Percentiles rank a stretch among this genome's conserved stretches.
These are phyloP conservation scores for Heracleum sosnowskyi DNA, from an alignment of 129 eudicot species.

Conservation along the genomic window DNA sequence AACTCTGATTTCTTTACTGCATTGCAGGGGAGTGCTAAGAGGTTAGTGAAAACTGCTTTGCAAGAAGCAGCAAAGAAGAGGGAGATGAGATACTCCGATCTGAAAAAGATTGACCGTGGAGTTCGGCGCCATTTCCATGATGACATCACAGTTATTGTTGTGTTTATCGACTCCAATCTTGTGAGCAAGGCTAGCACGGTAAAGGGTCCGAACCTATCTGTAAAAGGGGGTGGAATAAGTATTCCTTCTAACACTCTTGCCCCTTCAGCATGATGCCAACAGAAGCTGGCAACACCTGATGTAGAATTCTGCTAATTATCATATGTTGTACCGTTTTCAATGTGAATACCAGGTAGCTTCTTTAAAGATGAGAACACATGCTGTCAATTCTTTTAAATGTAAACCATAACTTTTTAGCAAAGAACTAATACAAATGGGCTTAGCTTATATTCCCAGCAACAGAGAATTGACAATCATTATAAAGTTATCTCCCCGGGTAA, in stretches of 20 bases:
- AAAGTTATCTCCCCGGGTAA: slow-evolving; percentile 11
- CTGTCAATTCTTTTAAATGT: slow-evolving; percentile 31
- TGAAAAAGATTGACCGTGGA: slow-evolving; percentile 85
- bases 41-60: slow-evolving; percentile 69
- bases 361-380: slow-evolving; percentile 2
- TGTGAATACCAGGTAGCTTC: slow-evolving; percentile 38
- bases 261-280: slow-evolving; percentile 34
- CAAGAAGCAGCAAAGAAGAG: slow-evolving; percentile 86
- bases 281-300: slow-evolving; percentile 24
- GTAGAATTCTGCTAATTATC: slow-evolving; percentile 14
- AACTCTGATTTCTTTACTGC: not conserved
- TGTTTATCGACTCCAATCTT: slow-evolving; percentile 67
- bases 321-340: slow-evolving; percentile 20
- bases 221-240: slow-evolving; percentile 64
- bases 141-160: slow-evolving; percentile 71
- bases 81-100: slow-evolving; percentile 90
- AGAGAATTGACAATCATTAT: slow-evolving; percentile 9
- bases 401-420: slow-evolving; percentile 23
- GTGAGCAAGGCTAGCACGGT: slow-evolving; percentile 57
- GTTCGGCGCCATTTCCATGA: slow-evolving; percentile 97
- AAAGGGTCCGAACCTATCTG: slow-evolving; percentile 54
- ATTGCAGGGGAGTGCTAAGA: slow-evolving; percentile 76
- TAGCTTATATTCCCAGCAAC: slow-evolving; percentile 20
- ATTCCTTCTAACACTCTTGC: slow-evolving; percentile 50
- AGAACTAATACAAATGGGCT: slow-evolving; percentile 19